These are phyloP conservation scores for Setaria viridis DNA, from an alignment of 202 grass and related monocot species.

Conservation along the genomic window DNA sequence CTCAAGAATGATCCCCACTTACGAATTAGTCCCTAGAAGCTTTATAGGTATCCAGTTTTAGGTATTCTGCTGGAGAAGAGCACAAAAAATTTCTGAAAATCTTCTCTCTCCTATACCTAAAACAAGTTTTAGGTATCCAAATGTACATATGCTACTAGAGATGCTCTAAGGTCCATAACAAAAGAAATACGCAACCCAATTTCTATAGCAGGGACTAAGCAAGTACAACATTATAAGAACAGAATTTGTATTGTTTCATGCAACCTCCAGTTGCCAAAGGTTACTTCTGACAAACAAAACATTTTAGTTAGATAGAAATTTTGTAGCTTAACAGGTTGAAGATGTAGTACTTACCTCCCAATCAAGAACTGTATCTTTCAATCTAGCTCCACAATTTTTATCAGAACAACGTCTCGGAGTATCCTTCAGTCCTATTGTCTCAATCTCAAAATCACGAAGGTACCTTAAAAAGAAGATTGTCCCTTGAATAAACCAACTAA, in stretches of 20 bases:
- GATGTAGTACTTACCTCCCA: constrained; percentile 74
- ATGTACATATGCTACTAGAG: too few species aligned
- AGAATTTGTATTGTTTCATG: background rate
- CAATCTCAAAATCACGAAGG: constrained; percentile 96
- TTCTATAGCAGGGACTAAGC: constrained; percentile 4
- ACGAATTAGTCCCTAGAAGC: too few species aligned
- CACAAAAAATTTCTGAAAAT: too few species aligned
- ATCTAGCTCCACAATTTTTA: constrained; percentile 71
- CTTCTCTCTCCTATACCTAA: too few species aligned
- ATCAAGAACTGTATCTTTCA: constrained; percentile 97
- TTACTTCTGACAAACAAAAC: constrained; percentile 35
- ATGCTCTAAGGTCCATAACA: background rate
- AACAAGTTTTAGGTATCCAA: too few species aligned
- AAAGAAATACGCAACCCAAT: background rate
- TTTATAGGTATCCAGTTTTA: too few species aligned
- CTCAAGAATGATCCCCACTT: too few species aligned
- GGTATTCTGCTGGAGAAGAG: too few species aligned
- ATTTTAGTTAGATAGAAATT: constrained; percentile 26
- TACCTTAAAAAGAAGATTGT: constrained; percentile 64
- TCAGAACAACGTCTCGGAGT: constrained; percentile 86
- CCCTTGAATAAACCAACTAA: constrained; percentile 33
- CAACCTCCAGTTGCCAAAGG: background rate
- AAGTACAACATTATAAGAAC: background rate
- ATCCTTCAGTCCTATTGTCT: constrained; percentile 95
- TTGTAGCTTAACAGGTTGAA: constrained; percentile 27